Evolutionary conservation across 306 rosid genomes (phyloP).

Genomic region (Cucumis sativus): DNA sequence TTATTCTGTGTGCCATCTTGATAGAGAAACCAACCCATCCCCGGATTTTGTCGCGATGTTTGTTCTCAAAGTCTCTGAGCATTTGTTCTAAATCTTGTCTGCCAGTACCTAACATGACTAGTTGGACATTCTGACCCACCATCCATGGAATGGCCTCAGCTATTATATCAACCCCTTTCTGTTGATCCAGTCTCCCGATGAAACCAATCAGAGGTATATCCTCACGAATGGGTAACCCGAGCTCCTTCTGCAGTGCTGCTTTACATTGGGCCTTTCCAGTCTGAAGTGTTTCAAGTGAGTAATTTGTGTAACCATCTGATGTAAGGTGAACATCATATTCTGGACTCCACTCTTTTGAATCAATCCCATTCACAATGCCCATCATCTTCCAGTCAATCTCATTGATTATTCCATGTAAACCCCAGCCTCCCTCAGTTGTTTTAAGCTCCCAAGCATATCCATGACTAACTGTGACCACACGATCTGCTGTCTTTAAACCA

Average conservation of each 20-base stretch:
- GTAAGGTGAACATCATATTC: conserved; percentile 46
- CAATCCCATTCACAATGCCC: conserved; percentile 93
- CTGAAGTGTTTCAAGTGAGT: conserved; percentile 52
- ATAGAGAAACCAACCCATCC: conserved; percentile 96
- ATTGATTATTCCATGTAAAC: conserved; percentile 63
- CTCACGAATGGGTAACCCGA: conserved; percentile 61
- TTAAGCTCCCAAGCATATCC: conserved; percentile 89
- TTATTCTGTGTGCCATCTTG: conserved; percentile 77
- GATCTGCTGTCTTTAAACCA: conserved; percentile 78
- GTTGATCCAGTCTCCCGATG: conserved; percentile 81
- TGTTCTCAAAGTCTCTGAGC: conserved; percentile 43
- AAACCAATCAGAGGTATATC: conserved; percentile 64
- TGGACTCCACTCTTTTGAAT: conserved; percentile 77
- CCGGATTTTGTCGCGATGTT: conserved; percentile 40
- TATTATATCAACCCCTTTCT: conserved; percentile 86
- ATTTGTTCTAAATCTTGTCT: conserved; percentile 69
- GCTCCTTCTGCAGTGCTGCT: conserved; percentile 81
- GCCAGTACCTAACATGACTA: conserved; percentile 84
- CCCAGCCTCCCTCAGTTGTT: conserved; percentile 93
- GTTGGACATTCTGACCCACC: conserved; percentile 70
- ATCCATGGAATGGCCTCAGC: conserved; percentile 89
- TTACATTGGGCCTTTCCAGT: conserved; percentile 77
- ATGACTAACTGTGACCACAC: conserved; percentile 87
- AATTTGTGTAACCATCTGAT: conserved; percentile 81
- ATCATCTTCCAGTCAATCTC: conserved; percentile 80